These are phyloP conservation scores for Saturnispora zaruensis DNA, from an alignment of 805 yeast species.

Conservation along the genomic window DNA sequence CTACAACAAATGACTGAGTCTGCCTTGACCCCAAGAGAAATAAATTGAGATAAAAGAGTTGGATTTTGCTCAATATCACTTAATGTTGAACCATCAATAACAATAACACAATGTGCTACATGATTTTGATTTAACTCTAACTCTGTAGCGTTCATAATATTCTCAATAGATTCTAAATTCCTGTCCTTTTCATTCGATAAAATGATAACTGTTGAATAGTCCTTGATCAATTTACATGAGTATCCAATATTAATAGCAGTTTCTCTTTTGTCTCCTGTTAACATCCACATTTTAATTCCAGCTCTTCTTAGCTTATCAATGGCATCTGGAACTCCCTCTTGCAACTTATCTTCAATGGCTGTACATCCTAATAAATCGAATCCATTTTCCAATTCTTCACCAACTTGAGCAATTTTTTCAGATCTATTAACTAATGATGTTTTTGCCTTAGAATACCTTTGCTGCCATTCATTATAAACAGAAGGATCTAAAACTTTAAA, in stretches of 20 bases:
- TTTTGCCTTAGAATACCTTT: slow-evolving; percentile 64
- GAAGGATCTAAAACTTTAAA: slow-evolving; percentile 57
- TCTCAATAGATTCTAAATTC: slow-evolving; percentile 16
- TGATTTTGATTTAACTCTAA: slow-evolving; percentile 62
- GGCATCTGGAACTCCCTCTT: slow-evolving; percentile 93
- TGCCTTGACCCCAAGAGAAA: slow-evolving; percentile 77
- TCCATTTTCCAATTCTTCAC: slow-evolving; percentile 61
- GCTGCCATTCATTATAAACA: slow-evolving; percentile 61
- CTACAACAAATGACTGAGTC: slow-evolving; percentile 93
- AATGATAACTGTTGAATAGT: slow-evolving; percentile 82
- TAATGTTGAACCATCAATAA: slow-evolving; percentile 89
- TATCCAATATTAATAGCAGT: slow-evolving; percentile 97
- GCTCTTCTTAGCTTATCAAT: slow-evolving; percentile 89
- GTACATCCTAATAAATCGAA: slow-evolving; percentile 80
- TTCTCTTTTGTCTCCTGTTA: slow-evolving; percentile 96
- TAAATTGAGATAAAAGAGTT: slow-evolving; percentile 61
- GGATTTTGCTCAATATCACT: slow-evolving; percentile 63
- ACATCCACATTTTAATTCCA: slow-evolving; percentile 94
- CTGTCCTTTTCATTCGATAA: slow-evolving; percentile 29
- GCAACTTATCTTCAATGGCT: slow-evolving; percentile 94
- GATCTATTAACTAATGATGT: slow-evolving; percentile 64
- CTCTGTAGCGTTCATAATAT: slow-evolving; percentile 66
- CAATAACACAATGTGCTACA: slow-evolving; percentile 91
- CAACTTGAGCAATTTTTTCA: slow-evolving; percentile 57
- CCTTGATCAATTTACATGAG: slow-evolving; percentile 87